Conservation (phyloP, 2,329 filamentous ascomycete species). For the Aspergillus glaucus region DNA sequence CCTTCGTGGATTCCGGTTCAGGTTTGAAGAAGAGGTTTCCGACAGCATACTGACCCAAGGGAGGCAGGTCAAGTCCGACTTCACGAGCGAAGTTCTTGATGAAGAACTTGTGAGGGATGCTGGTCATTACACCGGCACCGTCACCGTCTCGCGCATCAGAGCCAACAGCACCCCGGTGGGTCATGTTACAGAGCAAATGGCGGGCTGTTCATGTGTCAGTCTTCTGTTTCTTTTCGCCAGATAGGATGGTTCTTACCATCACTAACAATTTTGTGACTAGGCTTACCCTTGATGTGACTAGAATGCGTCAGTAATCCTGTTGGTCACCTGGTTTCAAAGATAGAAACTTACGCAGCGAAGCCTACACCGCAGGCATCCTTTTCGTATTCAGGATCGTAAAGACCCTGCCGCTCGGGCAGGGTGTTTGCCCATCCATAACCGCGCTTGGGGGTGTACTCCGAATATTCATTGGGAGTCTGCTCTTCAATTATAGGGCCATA, state of each 20-base stretch:
- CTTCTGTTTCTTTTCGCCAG: background rate
- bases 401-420: slow-evolving; percentile 94
- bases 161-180: slow-evolving; percentile 95
- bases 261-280: slow-evolving; percentile 97
- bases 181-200: slow-evolving; percentile 98
- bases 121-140: slow-evolving; percentile 98
- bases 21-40: slow-evolving; percentile 99
- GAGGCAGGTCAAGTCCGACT: slow-evolving; percentile 78
- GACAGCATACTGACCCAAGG: slow-evolving; percentile 87
- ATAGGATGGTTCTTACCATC: slow-evolving; percentile 64
- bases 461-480: slow-evolving; percentile 40
- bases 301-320: background rate
- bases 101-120: slow-evolving; percentile 97
- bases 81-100: slow-evolving; percentile 96
- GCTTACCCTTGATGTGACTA: slow-evolving; percentile 93
- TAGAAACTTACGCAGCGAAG: slow-evolving; percentile 76
- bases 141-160: slow-evolving; percentile 97
- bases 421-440: slow-evolving; percentile 92
- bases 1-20: slow-evolving; percentile 78
- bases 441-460: slow-evolving; percentile 49
- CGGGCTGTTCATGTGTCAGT: slow-evolving; percentile 52
- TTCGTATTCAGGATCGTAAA: slow-evolving; percentile 92
- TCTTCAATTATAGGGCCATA: slow-evolving; percentile 43
- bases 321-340: background rate
- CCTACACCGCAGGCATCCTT: slow-evolving; percentile 99